phyloP scores from a whole-genome alignment of 1,139 yeast genomes.

The Blastobotrys capitulatus region DNA sequence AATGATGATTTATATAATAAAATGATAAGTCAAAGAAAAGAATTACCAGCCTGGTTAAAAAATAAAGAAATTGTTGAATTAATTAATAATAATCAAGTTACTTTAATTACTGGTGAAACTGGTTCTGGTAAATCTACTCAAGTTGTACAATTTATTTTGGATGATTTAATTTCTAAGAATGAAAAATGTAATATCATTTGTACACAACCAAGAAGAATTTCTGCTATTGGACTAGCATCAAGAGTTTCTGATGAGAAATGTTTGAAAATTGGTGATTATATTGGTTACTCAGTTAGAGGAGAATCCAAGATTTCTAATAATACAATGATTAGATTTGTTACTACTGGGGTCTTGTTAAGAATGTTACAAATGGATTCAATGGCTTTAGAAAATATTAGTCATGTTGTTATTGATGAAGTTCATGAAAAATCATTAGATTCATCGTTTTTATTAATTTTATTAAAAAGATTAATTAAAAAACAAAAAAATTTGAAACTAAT shows the following conservation, averaged over 20 bases:
- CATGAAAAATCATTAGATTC: conserved; percentile 93
- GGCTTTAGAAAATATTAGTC: conserved; percentile 51
- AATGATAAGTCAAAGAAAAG: conserved; percentile 44
- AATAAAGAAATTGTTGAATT: conserved; percentile 49
- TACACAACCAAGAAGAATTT: conserved; percentile 94
- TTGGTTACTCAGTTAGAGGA: conserved; percentile 88
- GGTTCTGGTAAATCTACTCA: conserved; percentile 97
- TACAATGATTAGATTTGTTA: conserved; percentile 77
- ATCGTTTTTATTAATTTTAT: conserved; percentile 72
- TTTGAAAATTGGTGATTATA: conserved; percentile 63
- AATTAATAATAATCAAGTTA: conserved; percentile 56
- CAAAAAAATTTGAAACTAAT: conserved; percentile 54
- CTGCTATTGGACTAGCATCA: conserved; percentile 92
- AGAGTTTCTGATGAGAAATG: conserved; percentile 83
- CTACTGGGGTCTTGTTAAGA: conserved; percentile 87
- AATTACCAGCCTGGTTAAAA: conserved; percentile 82
- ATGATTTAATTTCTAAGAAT: conserved; percentile 40
- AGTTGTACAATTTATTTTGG: conserved; percentile 82
- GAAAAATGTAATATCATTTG: conserved; percentile 62
- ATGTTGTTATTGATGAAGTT: conserved; percentile 86
- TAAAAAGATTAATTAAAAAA: conserved; percentile 43
- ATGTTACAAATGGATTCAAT: conserved; percentile 55
- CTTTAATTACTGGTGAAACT: conserved; percentile 90
- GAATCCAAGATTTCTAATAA: conserved; percentile 58
- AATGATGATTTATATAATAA: conserved; percentile 26